Base-by-base conservation (phyloP, 2,329 filamentous ascomycete genomes). In the Alternaria metachromatica region DNA sequence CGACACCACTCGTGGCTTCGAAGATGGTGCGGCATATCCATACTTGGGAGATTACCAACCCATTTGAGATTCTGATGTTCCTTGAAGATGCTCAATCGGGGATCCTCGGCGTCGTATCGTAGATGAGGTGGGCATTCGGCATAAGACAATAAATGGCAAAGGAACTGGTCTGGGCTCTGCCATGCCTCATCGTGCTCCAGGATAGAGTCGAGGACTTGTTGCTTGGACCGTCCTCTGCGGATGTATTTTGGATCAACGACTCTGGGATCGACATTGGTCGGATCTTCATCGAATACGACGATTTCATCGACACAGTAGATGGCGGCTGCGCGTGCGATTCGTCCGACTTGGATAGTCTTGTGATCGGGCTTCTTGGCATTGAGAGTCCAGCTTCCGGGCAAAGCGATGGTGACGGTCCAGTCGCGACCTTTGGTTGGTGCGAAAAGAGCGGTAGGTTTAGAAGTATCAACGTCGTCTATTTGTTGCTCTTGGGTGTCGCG, bases 301-400 rank as follows among this genome's bases (percentile, higher is more conserved):
- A 96, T 86, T 81, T 97, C 93, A 76, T 97, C 93, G 69, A 97
- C 87, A 73, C 88, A 90, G 81, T 96, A 96, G 66, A 96, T 90
- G 65, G 92, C 91, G 55, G 93, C 86, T 33, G 92, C 92, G 57
- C 93, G 91, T 6, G 93, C 93, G 57, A 97, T 89, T 67, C 91
- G 89, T 8, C 91, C 92, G 1, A 90, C 90, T 51, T 92, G 84
- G 51, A 87, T 85, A 37, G 90, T 93, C 76, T 93, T 90, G 75
- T 92, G 89, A 64, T 96, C 92, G 66, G 90, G 88, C 10, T 90
- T 91, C 62, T 88, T 84, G 41, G 90, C 89, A 76, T 91, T 94
- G 70, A 53, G 54, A 41, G 69, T 68, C 48, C 96, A 88, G 76
- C 92, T 95, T 33, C 90, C 92, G 1, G 93, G 92, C 28, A 96